Conservation (phyloP, 257 asterid species). For the Ajuga chamaepitys region DNA sequence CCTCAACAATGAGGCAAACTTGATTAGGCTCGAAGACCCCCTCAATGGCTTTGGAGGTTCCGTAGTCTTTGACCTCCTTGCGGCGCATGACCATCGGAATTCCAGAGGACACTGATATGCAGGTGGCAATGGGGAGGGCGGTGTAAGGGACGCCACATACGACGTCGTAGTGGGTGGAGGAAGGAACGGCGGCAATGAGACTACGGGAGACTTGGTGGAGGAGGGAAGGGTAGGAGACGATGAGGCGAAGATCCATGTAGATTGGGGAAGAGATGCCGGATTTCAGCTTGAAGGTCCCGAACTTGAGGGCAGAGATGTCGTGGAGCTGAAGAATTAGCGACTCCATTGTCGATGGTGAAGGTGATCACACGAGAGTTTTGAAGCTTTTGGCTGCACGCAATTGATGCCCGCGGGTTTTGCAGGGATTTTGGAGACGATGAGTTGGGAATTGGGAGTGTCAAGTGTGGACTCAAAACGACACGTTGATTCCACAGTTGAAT, state of each 20-base stretch:
- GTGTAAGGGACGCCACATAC: conserved; percentile 95
- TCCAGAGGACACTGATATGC: conserved; percentile 45
- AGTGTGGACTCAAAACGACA: no score
- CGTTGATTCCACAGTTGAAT: no score
- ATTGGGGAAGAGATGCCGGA: conserved; percentile 93
- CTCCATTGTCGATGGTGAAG: conserved; percentile 45
- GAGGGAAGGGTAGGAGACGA: conserved; percentile 76
- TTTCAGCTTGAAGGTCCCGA: conserved; percentile 85
- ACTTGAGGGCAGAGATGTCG: conserved; percentile 83
- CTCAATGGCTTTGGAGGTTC: conserved; percentile 75
- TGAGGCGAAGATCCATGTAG: conserved; percentile 92
- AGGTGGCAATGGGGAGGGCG: conserved; percentile 88
- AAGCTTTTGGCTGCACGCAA: no score
- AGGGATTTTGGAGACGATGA: conserved; percentile 6
- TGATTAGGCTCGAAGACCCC: conserved; percentile 50
- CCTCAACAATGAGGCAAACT: conserved; percentile 67
- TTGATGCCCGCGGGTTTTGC: background rate
- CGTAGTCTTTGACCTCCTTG: conserved; percentile 92
- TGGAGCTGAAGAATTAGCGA: conserved; percentile 72
- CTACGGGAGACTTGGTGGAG: conserved; percentile 68
- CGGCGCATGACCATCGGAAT: conserved; percentile 92
- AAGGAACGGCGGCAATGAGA: conserved; percentile 49
- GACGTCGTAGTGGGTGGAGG: conserved; percentile 50
- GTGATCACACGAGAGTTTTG: background rate
- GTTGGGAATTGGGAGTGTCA: no score